These are phyloP conservation scores for Globisporangium solare DNA, from an alignment of 352 stramenopile genomes.

Conservation along the genomic window DNA sequence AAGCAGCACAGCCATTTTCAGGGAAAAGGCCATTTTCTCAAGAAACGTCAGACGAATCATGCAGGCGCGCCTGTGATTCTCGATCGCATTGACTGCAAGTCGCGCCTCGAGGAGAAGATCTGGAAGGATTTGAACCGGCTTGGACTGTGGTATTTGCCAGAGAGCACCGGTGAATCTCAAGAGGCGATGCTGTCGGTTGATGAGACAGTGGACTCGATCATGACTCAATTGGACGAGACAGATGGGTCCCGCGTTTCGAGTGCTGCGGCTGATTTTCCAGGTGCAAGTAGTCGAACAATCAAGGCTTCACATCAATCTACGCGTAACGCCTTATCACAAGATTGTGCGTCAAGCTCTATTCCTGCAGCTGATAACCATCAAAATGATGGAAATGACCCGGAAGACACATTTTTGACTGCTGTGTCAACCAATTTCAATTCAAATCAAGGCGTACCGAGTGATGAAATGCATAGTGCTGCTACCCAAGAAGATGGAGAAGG, in stretches of 20 bases:
- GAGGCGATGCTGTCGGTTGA: conserved; percentile 24
- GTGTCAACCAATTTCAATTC: conserved; percentile 9
- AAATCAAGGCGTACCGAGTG: not conserved
- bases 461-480: not conserved
- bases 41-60: conserved; percentile 26
- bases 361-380: conserved; percentile 3
- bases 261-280: not conserved
- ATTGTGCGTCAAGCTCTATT: not conserved
- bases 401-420: conserved; percentile 20
- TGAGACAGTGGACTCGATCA: conserved; percentile 48
- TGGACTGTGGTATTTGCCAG: conserved; percentile 44
- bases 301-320: not conserved
- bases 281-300: not conserved
- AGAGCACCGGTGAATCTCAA: conserved; percentile 10
- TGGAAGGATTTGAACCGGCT: conserved; percentile 54
- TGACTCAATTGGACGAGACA: conserved; percentile 41
- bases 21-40: conserved; percentile 12
- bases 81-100: conserved; percentile 23
- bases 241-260: not conserved
- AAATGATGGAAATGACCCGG: conserved; percentile 1
- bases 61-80: conserved; percentile 28
- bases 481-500: conserved; percentile 6
- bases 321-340: not conserved
- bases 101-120: conserved; percentile 40
- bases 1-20: conserved; percentile 16